Evolutionary conservation across 352 stramenopile species (phyloP).

Genomic region (Pythium folliculosum): DNA sequence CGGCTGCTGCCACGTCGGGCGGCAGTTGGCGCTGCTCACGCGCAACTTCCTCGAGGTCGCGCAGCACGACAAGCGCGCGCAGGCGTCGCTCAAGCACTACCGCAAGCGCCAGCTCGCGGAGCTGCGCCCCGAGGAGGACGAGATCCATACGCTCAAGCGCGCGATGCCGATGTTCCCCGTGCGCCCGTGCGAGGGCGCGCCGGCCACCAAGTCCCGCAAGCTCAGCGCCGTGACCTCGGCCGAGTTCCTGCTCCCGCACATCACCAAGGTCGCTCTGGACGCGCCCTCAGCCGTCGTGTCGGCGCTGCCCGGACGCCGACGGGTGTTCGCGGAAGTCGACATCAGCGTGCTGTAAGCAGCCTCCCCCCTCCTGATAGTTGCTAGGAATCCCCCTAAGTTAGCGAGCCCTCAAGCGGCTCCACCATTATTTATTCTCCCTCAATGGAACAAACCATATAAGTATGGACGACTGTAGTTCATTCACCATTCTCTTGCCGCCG

Average conservation of each 20-base stretch:
- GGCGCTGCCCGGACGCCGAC: slow-evolving; percentile 48
- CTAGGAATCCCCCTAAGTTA: slow-evolving; percentile 21
- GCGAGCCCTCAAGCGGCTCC: slow-evolving; percentile 10
- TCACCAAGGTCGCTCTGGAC: slow-evolving; percentile 43
- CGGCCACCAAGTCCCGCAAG: slow-evolving; percentile 56
- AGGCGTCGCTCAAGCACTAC: slow-evolving; percentile 11
- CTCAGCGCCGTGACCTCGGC: slow-evolving; percentile 46
- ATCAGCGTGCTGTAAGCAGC: slow-evolving; percentile 32
- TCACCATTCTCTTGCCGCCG: neutral
- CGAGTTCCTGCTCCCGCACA: slow-evolving; percentile 19
- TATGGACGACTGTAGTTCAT: slow-evolving; percentile 15
- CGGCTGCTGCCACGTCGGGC: slow-evolving; percentile 50
- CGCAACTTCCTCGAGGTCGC: slow-evolving; percentile 67
- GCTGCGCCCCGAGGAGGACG: slow-evolving; percentile 45
- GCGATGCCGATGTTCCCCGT: slow-evolving; percentile 32
- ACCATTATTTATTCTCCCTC: slow-evolving; percentile 20
- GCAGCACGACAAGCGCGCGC: slow-evolving; percentile 19
- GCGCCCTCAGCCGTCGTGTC: slow-evolving; percentile 27
- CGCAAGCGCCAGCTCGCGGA: slow-evolving; percentile 64
- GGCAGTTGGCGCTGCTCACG: slow-evolving; percentile 59
- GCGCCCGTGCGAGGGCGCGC: slow-evolving; percentile 6
- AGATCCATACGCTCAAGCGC: slow-evolving; percentile 18
- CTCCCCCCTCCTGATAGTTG: slow-evolving; percentile 4
- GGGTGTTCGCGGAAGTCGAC: slow-evolving; percentile 82
- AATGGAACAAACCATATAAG: slow-evolving; percentile 11